phyloP scores from a whole-genome alignment of 1,284 basidiomycete species.

The Sporisorium reilianum region DNA sequence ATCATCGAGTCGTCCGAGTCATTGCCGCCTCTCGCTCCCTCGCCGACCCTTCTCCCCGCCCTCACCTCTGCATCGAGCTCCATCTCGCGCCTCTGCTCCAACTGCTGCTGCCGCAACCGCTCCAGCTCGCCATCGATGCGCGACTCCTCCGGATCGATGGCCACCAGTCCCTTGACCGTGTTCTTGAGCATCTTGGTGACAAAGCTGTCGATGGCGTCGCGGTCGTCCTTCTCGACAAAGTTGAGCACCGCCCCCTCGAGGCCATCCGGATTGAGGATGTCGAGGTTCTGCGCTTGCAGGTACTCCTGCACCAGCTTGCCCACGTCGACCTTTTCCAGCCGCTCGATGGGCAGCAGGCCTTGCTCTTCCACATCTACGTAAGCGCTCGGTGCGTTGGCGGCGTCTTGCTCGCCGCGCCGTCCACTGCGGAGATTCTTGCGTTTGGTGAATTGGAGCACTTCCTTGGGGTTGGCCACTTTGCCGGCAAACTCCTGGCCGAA shows the following conservation, averaged over 20 bases:
- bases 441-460: conserved; percentile 88
- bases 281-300: conserved; percentile 59
- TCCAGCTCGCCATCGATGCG: conserved; percentile 50
- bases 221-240: conserved; percentile 67
- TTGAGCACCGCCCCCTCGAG: conserved; percentile 62
- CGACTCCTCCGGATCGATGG: conserved; percentile 56
- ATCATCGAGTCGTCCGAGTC: conserved; percentile 60
- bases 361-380: conserved; percentile 47
- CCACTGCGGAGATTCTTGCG: conserved; percentile 73
- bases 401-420: conserved; percentile 14
- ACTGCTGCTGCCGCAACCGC: conserved; percentile 36
- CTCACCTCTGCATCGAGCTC: conserved; percentile 21
- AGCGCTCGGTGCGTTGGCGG: conserved; percentile 13
- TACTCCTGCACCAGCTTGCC: conserved; percentile 60
- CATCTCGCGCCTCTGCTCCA: conserved; percentile 29
- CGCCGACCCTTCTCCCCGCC: conserved; percentile 19
- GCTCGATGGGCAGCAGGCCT: conserved; percentile 55
- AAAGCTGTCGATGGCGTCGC: conserved; percentile 58
- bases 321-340: conserved; percentile 60
- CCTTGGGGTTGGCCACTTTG: conserved; percentile 90
- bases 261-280: conserved; percentile 59
- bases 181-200: conserved; percentile 52
- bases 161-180: conserved; percentile 47
- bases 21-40: background rate
- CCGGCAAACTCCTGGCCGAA: conserved; percentile 96